Evolutionary conservation across 2,329 filamentous ascomycete species (phyloP).

Genomic region (Xylaria sp.): DNA sequence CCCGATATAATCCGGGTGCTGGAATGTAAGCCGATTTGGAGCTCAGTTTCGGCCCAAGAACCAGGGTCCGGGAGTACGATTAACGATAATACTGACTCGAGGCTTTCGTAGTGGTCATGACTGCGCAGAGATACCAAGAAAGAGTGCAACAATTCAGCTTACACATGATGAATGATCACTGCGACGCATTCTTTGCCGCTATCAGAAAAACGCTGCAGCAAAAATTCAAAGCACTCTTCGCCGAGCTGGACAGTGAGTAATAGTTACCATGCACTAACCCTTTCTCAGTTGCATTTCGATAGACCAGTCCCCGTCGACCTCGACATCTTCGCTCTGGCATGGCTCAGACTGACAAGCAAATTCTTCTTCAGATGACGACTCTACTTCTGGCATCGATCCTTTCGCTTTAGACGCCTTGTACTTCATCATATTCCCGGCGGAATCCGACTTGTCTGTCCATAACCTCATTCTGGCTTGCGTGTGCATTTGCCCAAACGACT

Average conservation of each 20-base stretch:
- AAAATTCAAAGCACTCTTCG: neutral
- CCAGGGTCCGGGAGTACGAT: too few relatives aligned
- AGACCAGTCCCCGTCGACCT: neutral
- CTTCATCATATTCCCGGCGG: neutral
- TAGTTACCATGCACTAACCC: neutral
- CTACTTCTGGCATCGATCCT: neutral
- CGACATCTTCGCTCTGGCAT: neutral
- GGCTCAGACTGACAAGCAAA: neutral
- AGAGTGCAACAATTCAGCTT: constrained; percentile 3
- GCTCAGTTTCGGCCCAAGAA: too few relatives aligned
- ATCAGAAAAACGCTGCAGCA: neutral
- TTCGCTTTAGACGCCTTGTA: constrained; percentile 1
- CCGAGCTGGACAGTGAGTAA: neutral
- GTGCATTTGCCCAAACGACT: neutral
- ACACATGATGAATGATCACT: constrained; percentile 7
- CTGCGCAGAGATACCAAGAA: neutral
- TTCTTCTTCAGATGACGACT: neutral
- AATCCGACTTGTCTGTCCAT: neutral
- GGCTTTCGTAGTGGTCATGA: neutral
- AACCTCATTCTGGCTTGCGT: constrained; percentile 10
- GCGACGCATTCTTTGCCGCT: constrained; percentile 2
- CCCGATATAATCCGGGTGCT: constrained; percentile 2
- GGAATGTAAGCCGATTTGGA: neutral
- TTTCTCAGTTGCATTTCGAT: neutral
- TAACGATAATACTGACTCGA: neutral